Evolutionary conservation across 2,329 filamentous ascomycete genomes (phyloP), one percentile per base, ranked within the genome.

Genomic region (Penicillium sp.): DNA sequence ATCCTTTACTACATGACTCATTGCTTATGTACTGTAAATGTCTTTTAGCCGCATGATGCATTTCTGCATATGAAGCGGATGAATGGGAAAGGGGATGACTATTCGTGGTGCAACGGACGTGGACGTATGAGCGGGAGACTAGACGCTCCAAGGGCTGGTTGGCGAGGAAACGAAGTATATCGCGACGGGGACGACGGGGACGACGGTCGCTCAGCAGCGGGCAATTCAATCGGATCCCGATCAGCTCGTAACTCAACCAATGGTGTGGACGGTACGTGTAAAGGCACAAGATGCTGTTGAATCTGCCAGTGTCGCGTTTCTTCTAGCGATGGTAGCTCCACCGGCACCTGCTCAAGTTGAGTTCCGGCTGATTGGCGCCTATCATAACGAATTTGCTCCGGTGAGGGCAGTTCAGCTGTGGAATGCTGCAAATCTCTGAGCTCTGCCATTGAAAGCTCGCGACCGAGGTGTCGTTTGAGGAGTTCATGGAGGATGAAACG

Each of bases 401-500:
- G 49, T 9, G 55, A 56, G 7, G 44, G 49, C 22, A 56, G 10
- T n/a, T 56, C 55, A 1, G 26, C 49, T 2, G 49, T 39, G 6
- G 10, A 31, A 19, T 31, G 11, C 21, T 52, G 26, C 4, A 45
- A 11, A 5, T 43, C 10, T 26, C 42, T 26, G 14, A 78, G 78
- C 52, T 77, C 74, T 4, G 60, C 48, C 70, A 78, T 71, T 5
- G 73, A 68, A 21, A 79, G 26, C 19, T 77, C 70, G 54, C 75
- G 78, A 0, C 78, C 78, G 26, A 81, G 60, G 69, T 81, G 79
- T 39, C 79, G 66, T 67, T 81, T 81, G 27, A 82, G 67, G 55
- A 81, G 56, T 63, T 82, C 79, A 63, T 81, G 79, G 13, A 78
- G 80, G 8, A 81, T 72, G 53, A 76, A 78, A 11, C 79, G 66